A percentile compares a stretch with the other conserved stretches of the same genome.
Evolutionary conservation across 2,329 filamentous ascomycete species (phyloP).

Genomic region (Fusarium nodosum): DNA sequence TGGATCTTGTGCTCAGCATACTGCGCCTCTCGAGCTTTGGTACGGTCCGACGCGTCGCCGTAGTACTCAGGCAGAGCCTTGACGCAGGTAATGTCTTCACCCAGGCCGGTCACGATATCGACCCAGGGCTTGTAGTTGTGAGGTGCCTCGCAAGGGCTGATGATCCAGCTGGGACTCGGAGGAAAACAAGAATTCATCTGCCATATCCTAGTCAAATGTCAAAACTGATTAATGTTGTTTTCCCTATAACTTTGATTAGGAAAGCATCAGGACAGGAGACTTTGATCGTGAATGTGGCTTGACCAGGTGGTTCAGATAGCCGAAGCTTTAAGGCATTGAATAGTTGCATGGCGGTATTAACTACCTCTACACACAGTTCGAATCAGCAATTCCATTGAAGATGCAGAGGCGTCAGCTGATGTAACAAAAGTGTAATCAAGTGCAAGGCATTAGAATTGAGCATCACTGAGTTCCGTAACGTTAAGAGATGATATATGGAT

Average conservation of each 20-base stretch:
- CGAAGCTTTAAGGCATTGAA: too few relatives aligned
- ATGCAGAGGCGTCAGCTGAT: background rate
- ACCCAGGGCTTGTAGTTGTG: constrained; percentile 45
- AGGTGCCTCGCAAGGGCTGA: background rate
- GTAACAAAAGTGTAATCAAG: background rate
- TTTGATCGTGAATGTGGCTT: too few relatives aligned
- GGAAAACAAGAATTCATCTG: background rate
- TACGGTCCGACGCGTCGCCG: constrained; percentile 22
- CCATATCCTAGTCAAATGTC: too few relatives aligned
- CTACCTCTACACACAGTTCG: too few relatives aligned
- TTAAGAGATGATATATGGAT: background rate
- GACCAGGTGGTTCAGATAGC: too few relatives aligned
- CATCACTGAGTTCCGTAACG: background rate
- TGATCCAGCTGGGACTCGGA: background rate
- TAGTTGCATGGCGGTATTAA: too few relatives aligned
- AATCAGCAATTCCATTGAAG: background rate
- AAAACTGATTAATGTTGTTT: background rate
- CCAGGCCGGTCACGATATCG: constrained; percentile 36
- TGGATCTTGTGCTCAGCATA: constrained; percentile 33
- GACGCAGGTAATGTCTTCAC: constrained; percentile 33
- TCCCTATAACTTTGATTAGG: background rate
- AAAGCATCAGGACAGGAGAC: too few relatives aligned
- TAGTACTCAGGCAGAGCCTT: constrained; percentile 44
- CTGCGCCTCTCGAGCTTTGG: constrained; percentile 25
- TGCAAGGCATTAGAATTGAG: background rate